A percentile compares a stretch with the other conserved stretches of the same genome.
These are phyloP conservation scores for Nicotiana attenuata DNA, from an alignment of 257 asterid genomes.

Conservation along the genomic window DNA sequence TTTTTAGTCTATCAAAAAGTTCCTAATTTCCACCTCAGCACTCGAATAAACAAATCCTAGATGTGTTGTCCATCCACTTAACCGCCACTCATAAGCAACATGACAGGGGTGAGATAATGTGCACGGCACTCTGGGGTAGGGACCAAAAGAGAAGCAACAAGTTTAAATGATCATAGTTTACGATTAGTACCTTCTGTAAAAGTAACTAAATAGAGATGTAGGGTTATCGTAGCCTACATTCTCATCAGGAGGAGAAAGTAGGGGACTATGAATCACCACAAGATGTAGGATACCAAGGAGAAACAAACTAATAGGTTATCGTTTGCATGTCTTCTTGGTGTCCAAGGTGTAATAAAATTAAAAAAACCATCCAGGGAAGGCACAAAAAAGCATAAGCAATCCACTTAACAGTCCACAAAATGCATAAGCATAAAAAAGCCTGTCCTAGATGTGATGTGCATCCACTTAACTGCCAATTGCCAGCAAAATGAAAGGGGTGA, in stretches of 20 bases:
- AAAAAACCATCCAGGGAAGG: not conserved
- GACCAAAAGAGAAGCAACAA: not conserved
- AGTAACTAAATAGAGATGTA: not conserved
- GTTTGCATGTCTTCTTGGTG: constrained; percentile 5
- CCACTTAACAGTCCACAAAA: too few relatives aligned
- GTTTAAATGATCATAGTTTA: not conserved
- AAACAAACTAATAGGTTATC: not conserved
- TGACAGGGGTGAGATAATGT: not conserved
- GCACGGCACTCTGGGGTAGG: not conserved
- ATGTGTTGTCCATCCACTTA: not conserved
- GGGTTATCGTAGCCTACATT: not conserved
- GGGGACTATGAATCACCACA: not conserved
- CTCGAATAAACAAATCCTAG: not conserved
- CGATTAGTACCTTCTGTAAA: not conserved
- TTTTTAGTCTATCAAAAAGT: not conserved
- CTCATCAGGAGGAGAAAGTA: not conserved
- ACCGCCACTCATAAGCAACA: not conserved
- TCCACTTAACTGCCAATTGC: not conserved
- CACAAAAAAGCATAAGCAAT: too few relatives aligned
- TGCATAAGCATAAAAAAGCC: not conserved
- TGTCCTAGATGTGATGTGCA: not conserved
- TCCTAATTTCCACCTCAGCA: not conserved
- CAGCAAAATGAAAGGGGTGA: not conserved
- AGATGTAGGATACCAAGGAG: constrained; percentile 1
- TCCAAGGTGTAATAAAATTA: not conserved